Percentiles rank a stretch among this genome's conserved stretches.
Evolutionary conservation across 192 early-diverging fungal species (phyloP).

Genomic region (Umbelopsis isabellina): DNA sequence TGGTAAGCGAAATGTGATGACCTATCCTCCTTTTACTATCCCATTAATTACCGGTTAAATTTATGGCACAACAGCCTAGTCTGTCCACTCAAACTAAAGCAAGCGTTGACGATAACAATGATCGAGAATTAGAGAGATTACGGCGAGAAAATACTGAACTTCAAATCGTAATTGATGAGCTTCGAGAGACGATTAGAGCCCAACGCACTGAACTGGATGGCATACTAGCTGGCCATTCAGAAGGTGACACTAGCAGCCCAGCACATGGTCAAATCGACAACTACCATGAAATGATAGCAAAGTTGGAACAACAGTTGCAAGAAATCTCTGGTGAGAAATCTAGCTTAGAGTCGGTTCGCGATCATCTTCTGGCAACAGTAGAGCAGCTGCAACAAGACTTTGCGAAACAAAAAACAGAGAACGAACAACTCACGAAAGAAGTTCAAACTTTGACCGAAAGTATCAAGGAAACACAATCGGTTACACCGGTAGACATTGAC

Average conservation of each 20-base stretch:
- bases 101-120: background rate
- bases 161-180: constrained; percentile 2
- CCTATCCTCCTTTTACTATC: no score
- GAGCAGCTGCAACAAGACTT: background rate
- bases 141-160: constrained; percentile 16
- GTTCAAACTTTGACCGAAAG: background rate
- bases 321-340: background rate
- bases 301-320: background rate
- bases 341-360: background rate
- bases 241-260: background rate
- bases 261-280: background rate
- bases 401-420: background rate
- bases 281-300: background rate
- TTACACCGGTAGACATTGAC: no score
- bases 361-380: background rate
- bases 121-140: background rate
- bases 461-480: background rate
- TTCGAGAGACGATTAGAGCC: constrained; percentile 5
- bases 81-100: constrained; percentile 7
- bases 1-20: background rate
- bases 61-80: background rate
- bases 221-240: background rate
- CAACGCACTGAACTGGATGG: background rate
- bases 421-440: background rate
- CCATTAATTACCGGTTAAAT: background rate